Evolutionary conservation across 2,329 filamentous ascomycete species (phyloP), one percentile per base, ranked within the genome.

Genomic region (Ceratocystis diversiconidia): DNA sequence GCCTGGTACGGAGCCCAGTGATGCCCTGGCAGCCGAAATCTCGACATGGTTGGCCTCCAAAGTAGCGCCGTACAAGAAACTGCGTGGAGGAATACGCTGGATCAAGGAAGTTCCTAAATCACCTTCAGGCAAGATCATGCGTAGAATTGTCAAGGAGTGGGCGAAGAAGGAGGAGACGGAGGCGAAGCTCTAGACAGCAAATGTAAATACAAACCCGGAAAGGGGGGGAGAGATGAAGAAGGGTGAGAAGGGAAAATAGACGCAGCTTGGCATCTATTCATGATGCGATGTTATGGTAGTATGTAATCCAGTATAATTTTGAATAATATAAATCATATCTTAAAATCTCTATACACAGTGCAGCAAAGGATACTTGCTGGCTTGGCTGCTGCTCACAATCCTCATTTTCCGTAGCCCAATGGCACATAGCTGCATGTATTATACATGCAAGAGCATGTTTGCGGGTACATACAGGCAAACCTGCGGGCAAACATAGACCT

Each of bases 91-190:
- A 1, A 82, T 92, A 22, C 74, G 79, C 12, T 89, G 90, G 72
- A 75, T 87, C 6, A 80, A 87, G 43, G 77, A 77, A 30, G 84
- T 92, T 36, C 87, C 88, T 12, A 91, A 89, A 76, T 89, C 88
- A 70, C 79, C 81, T 12, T 76, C 77, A 17, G 79, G 79, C 1
- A 81, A 81, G 74, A 78, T 81, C 41, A 69, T 80, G 65, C 73
- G 79, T 8, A 73, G 78, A 50, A 74, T 80, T 28, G 73, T 89
- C 62, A 78, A 82, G 69, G 77, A 70, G 71, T 74, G 72, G 68
- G 79, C 75, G 60, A 73, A 66, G 25, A 68, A 46, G 5, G 66
- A 67, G 5, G 59, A 52, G 17, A 28, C 55, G 52, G 71, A 68
- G 68, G 70, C 76, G 0, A 79, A 76, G 71, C 63, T 79, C 68